These are phyloP conservation scores for Thuidium tamariscinum DNA, from an alignment of 225 moss, liverwort and hornwort species.

Conservation along the genomic window DNA sequence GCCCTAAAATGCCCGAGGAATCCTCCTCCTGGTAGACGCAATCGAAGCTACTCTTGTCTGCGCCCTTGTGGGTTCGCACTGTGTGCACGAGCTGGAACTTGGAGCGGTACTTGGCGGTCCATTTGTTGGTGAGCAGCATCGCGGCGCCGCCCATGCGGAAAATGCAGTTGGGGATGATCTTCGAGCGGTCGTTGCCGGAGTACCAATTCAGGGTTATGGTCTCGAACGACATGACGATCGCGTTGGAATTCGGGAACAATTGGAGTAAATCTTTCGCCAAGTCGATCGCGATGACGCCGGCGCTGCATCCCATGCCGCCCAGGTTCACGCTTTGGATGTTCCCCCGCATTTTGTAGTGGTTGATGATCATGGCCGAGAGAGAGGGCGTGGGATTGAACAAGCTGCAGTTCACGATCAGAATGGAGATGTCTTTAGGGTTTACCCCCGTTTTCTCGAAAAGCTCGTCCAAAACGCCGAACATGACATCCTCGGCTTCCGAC, in stretches of 20 bases:
- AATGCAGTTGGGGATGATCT: conserved; percentile 73
- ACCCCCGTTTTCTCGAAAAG: conserved; percentile 58
- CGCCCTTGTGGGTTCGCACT: conserved; percentile 74
- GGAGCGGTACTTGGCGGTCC: conserved; percentile 20
- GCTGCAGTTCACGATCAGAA: conserved; percentile 71
- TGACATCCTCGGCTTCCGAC: conserved; percentile 52
- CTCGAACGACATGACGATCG: conserved; percentile 63
- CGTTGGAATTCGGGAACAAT: conserved; percentile 47
- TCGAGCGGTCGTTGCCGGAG: conserved; percentile 64
- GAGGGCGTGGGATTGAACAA: conserved; percentile 88
- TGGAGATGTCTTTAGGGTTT: conserved; percentile 60
- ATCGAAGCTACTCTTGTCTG: conserved; percentile 54
- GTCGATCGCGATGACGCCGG: conserved; percentile 67
- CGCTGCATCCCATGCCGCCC: conserved; percentile 87
- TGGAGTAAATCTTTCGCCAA: conserved; percentile 69
- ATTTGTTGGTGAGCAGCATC: conserved; percentile 70
- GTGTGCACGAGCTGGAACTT: conserved; percentile 74
- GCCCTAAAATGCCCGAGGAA: conserved; percentile 20
- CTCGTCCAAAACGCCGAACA: conserved; percentile 78
- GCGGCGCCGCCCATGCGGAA: conserved; percentile 84
- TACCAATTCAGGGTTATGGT: conserved; percentile 75
- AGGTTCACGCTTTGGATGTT: conserved; percentile 57
- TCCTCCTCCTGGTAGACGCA: conserved; percentile 81
- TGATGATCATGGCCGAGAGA: conserved; percentile 70
- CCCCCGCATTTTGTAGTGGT: conserved; percentile 77